phyloP scores from a whole-genome alignment of 371 early-diverging fungal species.

The Rhizopus delemar region DNA sequence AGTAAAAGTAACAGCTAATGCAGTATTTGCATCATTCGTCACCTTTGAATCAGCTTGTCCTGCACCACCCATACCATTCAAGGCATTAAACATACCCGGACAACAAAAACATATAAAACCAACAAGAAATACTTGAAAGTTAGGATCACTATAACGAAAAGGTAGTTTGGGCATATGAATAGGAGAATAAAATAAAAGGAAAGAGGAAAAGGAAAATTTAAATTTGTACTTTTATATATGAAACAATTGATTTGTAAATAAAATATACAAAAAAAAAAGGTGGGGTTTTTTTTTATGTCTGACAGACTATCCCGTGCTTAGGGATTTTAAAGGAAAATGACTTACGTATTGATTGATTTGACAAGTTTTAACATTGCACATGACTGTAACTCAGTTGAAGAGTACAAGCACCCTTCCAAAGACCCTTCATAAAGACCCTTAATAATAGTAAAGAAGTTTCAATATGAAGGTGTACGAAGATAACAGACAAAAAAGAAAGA shows the following conservation, averaged over 20 bases:
- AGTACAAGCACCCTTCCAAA: neutral
- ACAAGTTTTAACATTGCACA: too few relatives aligned
- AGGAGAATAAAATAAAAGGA: slow-evolving; percentile 5
- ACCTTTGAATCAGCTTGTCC: slow-evolving; percentile 63
- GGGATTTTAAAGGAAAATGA: too few relatives aligned
- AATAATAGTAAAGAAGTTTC: too few relatives aligned
- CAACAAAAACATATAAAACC: slow-evolving; percentile 77
- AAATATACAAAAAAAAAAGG: slow-evolving; percentile 6
- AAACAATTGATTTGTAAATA: neutral
- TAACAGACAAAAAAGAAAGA: too few relatives aligned
- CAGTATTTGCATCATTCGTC: slow-evolving; percentile 68
- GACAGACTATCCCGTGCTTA: too few relatives aligned
- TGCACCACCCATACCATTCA: slow-evolving; percentile 66
- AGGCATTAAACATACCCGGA: slow-evolving; percentile 87
- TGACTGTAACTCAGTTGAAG: neutral
- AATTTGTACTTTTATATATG: slow-evolving; percentile 7
- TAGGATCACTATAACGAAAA: slow-evolving; percentile 52
- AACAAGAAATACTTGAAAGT: slow-evolving; percentile 69
- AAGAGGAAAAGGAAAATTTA: neutral
- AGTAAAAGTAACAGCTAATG: slow-evolving; percentile 68
- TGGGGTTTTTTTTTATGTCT: neutral
- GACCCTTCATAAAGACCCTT: neutral
- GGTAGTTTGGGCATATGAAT: slow-evolving; percentile 30
- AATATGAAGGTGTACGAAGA: too few relatives aligned
- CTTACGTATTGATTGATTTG: too few relatives aligned